Evolutionary conservation across 2,329 filamentous ascomycete genomes (phyloP), one percentile per base, ranked within the genome.

Genomic region (Zasmidium angulare): DNA sequence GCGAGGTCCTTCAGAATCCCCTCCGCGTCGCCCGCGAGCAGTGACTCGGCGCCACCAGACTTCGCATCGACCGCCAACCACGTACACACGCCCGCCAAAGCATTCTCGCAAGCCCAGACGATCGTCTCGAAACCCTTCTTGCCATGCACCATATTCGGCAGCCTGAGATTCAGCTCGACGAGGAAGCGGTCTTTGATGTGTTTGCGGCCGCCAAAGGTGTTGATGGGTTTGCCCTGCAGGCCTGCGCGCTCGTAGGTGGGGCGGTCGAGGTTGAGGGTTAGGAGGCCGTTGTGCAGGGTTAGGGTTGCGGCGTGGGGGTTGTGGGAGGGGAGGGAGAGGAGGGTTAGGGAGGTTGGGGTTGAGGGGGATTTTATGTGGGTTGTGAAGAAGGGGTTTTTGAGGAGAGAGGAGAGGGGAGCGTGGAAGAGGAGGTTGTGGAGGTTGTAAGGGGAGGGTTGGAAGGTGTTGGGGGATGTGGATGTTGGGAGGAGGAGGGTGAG

Each of bases 171-270:
- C 53, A 89, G 80, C 67, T 93, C 86, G 49, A 98, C 84, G 24
- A 88, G 73, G 82, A 89, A 98, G 75, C 90, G 82, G 55, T 86
- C 84, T 70, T 89, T 91, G 50, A 84, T 74, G 66, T 88, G 85
- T 66, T 86, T 88, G 63, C 81, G 79, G 2, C 83, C 85, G 14
- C 79, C 82, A 1, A 24, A 24, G 53, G 81, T 79, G 19, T 80
- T 77, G 21, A 86, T 77, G 0, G 89, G 83, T 63, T 86, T 87
- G 0, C 93, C 93, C 0, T 87, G 84, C 0, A 99, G 79, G 0
- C 95, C 95, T 50, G 89, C 87, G 50, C 88, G 84, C 74, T 98
- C 92, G 74, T 93, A 97, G 0, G 85, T 86, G 55, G 92, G 86
- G 66, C 88, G 91, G 63, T 91, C 89, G 23, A 98, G 81, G 58